phyloP scores from a whole-genome alignment of 768 basidiomycete species.

The Mrakia gelida region DNA sequence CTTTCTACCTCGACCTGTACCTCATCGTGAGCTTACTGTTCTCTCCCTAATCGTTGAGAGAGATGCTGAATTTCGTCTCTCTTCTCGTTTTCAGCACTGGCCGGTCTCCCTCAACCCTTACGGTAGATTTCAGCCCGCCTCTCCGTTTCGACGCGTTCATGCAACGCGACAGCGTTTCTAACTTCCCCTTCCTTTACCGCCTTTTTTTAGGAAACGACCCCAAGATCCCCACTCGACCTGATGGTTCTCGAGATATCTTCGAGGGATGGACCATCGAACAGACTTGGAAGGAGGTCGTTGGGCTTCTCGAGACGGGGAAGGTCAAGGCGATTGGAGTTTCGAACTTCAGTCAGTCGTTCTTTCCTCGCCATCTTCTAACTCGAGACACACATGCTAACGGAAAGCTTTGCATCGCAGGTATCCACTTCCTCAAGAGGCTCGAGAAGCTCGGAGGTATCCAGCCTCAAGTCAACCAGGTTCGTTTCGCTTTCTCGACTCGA shows the following conservation, averaged over 20 bases:
- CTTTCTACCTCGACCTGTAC: conserved; percentile 65
- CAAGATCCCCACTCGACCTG: conserved; percentile 6
- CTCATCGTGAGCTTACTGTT: not conserved
- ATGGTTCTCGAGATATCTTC: conserved; percentile 3
- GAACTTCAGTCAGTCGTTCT: not conserved
- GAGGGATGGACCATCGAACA: conserved; percentile 11
- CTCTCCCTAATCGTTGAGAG: not conserved
- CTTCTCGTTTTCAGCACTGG: conserved; percentile 12
- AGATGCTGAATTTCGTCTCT: not conserved
- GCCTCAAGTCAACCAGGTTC: conserved; percentile 1
- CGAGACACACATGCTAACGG: no score
- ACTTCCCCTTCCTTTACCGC: not conserved
- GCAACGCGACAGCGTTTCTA: no score
- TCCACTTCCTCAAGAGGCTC: conserved; percentile 15
- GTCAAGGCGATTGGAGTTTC: conserved; percentile 16
- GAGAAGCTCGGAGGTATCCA: conserved; percentile 12
- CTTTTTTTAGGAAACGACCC: not conserved
- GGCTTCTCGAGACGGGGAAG: not conserved
- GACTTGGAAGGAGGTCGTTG: conserved; percentile 10
- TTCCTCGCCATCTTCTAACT: not conserved
- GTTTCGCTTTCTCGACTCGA: no score
- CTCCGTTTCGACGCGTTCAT: not conserved
- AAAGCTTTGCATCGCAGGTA: not conserved
- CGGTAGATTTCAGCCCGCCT: not conserved
- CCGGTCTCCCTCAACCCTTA: conserved; percentile 4